These are phyloP conservation scores for Phtheirospermum japonicum DNA, from an alignment of 257 asterid species.

Conservation along the genomic window DNA sequence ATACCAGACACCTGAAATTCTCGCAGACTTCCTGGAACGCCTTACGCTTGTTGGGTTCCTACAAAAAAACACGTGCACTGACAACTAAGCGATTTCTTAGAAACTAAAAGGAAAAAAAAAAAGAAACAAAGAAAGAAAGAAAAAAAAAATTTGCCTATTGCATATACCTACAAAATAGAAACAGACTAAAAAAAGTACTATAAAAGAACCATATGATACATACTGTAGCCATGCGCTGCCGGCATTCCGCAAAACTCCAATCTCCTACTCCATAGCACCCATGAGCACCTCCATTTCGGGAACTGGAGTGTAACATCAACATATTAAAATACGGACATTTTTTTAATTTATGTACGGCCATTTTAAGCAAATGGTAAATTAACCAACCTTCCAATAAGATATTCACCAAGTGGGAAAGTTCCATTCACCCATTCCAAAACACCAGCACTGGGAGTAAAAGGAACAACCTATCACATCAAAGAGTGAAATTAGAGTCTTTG, in stretches of 20 bases:
- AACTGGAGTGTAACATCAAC: slow-evolving; percentile 45
- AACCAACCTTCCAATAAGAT: slow-evolving; percentile 83
- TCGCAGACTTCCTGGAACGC: slow-evolving; percentile 82
- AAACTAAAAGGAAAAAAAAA: too few relatives aligned
- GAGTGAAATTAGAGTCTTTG: slow-evolving; percentile 12
- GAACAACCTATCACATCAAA: slow-evolving; percentile 68
- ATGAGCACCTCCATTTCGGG: slow-evolving; percentile 96
- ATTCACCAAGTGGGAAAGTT: slow-evolving; percentile 94
- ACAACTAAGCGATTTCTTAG: slow-evolving; percentile 14
- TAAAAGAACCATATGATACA: slow-evolving; percentile 32
- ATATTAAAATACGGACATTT: slow-evolving; percentile 25
- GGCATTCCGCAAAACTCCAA: slow-evolving; percentile 82
- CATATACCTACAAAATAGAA: slow-evolving; percentile 23
- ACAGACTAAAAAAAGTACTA: slow-evolving; percentile 25
- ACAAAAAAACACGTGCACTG: slow-evolving; percentile 28
- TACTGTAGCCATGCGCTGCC: slow-evolving; percentile 79
- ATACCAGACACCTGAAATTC: slow-evolving; percentile 64
- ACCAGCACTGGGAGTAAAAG: slow-evolving; percentile 99
- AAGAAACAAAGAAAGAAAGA: background rate
- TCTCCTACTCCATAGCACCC: slow-evolving; percentile 92
- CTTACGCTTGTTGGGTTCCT: slow-evolving; percentile 81
- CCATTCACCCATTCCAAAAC: slow-evolving; percentile 99
- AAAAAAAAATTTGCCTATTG: slow-evolving; percentile 9
- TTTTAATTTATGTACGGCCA: slow-evolving; percentile 13
- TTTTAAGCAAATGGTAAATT: slow-evolving; percentile 24